Percentiles rank a stretch among this genome's conserved stretches.
These are phyloP conservation scores for Metarhizium brunneum DNA, from an alignment of 2,329 filamentous ascomycete genomes.

Conservation along the genomic window DNA sequence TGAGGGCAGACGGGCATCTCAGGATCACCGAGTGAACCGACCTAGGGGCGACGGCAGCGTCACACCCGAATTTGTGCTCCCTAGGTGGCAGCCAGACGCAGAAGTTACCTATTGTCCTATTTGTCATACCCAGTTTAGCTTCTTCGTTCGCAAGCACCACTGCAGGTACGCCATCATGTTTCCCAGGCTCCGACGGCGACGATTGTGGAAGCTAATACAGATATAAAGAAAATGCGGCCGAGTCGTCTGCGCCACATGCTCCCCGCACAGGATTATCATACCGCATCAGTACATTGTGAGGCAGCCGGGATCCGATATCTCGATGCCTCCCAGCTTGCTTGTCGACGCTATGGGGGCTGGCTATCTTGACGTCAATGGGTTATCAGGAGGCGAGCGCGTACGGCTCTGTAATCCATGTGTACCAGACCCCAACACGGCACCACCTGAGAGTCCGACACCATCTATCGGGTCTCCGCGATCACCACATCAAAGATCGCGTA, in stretches of 20 bases:
- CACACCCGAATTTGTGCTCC: conserved; percentile 44
- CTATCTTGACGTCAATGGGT: conserved; percentile 33
- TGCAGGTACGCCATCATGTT: conserved; percentile 53
- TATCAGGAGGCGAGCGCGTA: conserved; percentile 47
- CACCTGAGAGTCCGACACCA: conserved; percentile 35
- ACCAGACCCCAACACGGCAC: conserved; percentile 50
- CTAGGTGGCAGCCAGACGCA: conserved; percentile 80
- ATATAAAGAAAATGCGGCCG: conserved; percentile 70
- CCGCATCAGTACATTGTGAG: conserved; percentile 88
- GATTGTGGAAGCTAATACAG: conserved; percentile 7
- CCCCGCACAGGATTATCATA: conserved; percentile 90
- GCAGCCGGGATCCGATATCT: conserved; percentile 45
- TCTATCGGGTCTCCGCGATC: conserved; percentile 21
- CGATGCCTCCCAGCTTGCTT: conserved; percentile 24
- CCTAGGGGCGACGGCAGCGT: not conserved
- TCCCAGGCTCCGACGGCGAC: not conserved
- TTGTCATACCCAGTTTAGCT: conserved; percentile 68
- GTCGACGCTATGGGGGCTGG: conserved; percentile 29
- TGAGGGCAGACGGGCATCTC: not conserved
- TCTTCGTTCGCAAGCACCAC: conserved; percentile 86
- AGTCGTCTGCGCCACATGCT: conserved; percentile 84
- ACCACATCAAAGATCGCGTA: conserved; percentile 36
- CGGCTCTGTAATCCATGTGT: conserved; percentile 54
- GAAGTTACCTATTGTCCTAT: conserved; percentile 81
- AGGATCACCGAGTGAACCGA: not conserved